Evolutionary conservation across 805 yeast genomes (phyloP), one percentile per base, ranked within the genome.

Genomic region (Suhomyces xylopsoci): DNA sequence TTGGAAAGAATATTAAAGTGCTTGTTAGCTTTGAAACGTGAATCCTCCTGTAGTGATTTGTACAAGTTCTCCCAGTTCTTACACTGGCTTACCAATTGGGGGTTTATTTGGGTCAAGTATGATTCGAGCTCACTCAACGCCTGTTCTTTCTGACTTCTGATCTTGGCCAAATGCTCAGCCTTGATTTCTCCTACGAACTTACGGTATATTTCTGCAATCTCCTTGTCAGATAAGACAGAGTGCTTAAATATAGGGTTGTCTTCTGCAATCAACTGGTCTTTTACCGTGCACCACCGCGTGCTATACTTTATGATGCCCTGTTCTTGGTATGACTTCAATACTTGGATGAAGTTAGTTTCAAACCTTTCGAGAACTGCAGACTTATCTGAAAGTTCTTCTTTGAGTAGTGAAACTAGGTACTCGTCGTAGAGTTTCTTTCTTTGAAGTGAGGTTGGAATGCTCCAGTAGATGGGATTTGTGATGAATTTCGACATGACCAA

Each of bases 171-270:
- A 42, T 73, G 71, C 19, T 65, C 67, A 1, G 48, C 30, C 24
- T 74, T 69, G 45, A 87, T 63, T 0, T 63, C 60, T 4, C 63
- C 65, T 2, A 81, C 76, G 58, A 77, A 86, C 20, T 81, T 81
- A 32, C 71, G 61, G 62, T 83, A 88, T 2, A 84, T 76, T 45
- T 76, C 74, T 46, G 76, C 74, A 50, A 86, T 82, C 49, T 85
- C 79, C 26, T 70, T 70, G 48, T 84, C 90, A 20, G 84, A 78
- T 8, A 84, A 74, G 17, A 82, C 76, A 1, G 89, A 74, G 62
- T 82, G 84, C 51, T 76, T 78, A 62, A 82, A 86, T 6, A 86
- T 79, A 0, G 90, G 84, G 60, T 88, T 73, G n/a, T 75, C 94
- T 52, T 85, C 83, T 4, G 72, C 65, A 4, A 88, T 79, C 51